Base-by-base conservation (phyloP, 768 basidiomycete genomes). In the Boletus vermiculosoides region DNA sequence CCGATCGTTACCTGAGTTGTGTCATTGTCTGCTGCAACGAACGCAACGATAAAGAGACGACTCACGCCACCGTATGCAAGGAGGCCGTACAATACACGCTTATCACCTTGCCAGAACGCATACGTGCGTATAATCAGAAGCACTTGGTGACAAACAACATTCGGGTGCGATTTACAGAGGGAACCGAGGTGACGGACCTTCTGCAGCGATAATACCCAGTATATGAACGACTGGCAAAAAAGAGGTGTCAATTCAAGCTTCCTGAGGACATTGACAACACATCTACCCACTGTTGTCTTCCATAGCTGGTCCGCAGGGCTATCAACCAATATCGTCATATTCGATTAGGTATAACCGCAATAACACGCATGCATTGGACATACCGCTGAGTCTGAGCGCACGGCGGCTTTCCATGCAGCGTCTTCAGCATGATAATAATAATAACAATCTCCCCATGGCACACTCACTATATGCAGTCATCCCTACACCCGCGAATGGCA, bases 91-190 rank as follows among this genome's bases (percentile, higher is more conserved):
- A 56, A 44, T 2, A 66, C 12, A 7, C 44, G 31, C 30, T 47
- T 66, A 30, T 60, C 30, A 8, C 30, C 39, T 23, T 57, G 41
- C 64, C 64, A 66, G 15, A 61, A 67, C 2, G 65, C 65, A 39
- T 57, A 65, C 5, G 64, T 67, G 53, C 59, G 62, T 20, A 65
- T 23, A 47, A 58, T 9, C 3, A 66, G 54, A 33, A 66, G 59
- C 31, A 45, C 66, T 67, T 41, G 18, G 18, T 20, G 11, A 40
- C 30, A 23, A 30, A 40, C 8, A 10, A 39, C 4, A n/a, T 50
- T 46, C 33, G 36, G 30, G 22, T 2, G 6, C 12, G 13, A 16
- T 1, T 25, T 22, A 15, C 1, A 13, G 15, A 48, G 13, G 25
- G 23, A 44, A 4, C 10, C 8, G 5, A 54, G 10, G 13, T 0